phyloP scores from a whole-genome alignment of 305 asterid genomes.

The Fraxinus latifolia region DNA sequence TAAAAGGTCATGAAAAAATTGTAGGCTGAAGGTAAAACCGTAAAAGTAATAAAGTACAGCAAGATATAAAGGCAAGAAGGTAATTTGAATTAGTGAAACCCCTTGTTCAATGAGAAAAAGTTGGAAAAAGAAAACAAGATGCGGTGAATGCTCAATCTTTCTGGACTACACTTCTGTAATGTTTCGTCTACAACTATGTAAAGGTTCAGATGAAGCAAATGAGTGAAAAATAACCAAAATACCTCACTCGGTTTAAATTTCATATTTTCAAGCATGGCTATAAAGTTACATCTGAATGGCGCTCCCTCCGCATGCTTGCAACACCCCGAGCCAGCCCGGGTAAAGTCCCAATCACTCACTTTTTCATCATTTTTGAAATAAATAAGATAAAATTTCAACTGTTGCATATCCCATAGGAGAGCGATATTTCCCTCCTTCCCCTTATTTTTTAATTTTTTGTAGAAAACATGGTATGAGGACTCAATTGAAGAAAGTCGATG shows the following conservation, averaged over 20 bases:
- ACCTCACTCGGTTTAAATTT: background rate
- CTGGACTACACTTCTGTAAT: background rate
- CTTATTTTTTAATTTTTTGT: background rate
- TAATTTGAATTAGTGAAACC: background rate
- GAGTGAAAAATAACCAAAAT: background rate
- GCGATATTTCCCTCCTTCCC: background rate
- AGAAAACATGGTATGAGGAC: background rate
- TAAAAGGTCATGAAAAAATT: background rate
- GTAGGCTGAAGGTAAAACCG: background rate
- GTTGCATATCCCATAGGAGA: background rate
- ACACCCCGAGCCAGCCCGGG: background rate
- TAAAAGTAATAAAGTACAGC: background rate
- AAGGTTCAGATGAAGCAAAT: background rate
- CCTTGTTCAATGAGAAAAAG: background rate
- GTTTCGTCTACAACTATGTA: background rate
- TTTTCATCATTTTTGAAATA: background rate
- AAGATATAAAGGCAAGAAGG: background rate
- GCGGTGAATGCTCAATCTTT: background rate
- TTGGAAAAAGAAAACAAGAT: background rate
- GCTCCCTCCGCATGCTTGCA: background rate
- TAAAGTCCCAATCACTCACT: background rate
- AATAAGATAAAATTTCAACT: background rate
- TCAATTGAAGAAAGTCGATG: background rate
- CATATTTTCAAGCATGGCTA: background rate
- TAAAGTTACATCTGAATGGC: background rate